Base-by-base conservation (phyloP, 768 basidiomycete species). In the Mycena polygramma region DNA sequence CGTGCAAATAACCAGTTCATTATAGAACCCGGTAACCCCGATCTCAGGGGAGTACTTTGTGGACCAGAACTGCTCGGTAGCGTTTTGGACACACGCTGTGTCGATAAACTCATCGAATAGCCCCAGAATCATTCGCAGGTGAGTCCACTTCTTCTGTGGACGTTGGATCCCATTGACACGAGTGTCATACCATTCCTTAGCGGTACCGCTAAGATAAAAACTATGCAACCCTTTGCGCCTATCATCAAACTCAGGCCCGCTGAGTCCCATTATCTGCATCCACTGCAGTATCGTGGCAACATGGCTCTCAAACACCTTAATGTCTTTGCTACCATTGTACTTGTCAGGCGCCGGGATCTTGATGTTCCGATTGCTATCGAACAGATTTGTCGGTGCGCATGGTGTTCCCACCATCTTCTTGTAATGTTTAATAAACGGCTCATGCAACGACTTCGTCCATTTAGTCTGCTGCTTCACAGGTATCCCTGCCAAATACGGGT, bases 31-130 rank as follows among this genome's bases (percentile, higher is more conserved):
- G 9, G 46, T 26, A 2, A 65, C 22, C 2, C 63, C 63, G 26
- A 65, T 57, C 9, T 55, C 53, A 2, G 54, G 19, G 0, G 58
- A 61, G 19, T 2, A 59, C n/a, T 51, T 53, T 2, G 52, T 39
- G 2, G 15, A 0, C 59, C 51, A 65, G 15, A 65, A 65, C 2
- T 35, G 13, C 10, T 51, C 41, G 3, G 59, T 60, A 0, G 66
- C 66, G 1, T 46, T 17, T 17, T 68, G 66, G 1, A 68, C 52
- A 10, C 37, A 37, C 1, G 59, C 36, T 7, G 39, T 54, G 26
- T 61, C 41, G 15, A 68, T 61, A n/a, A 61, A 68, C 15, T 30
- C 24, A 20, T 68, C 59, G 30, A 61, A 68, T 17, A 68, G 30
- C 9, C 58, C 66, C 1, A 68, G 26, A 3, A 68, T 53, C 22